A percentile compares a stretch with the other conserved stretches of the same genome.
phyloP scores from a whole-genome alignment of 768 basidiomycete species.

The Suillus luteus region DNA sequence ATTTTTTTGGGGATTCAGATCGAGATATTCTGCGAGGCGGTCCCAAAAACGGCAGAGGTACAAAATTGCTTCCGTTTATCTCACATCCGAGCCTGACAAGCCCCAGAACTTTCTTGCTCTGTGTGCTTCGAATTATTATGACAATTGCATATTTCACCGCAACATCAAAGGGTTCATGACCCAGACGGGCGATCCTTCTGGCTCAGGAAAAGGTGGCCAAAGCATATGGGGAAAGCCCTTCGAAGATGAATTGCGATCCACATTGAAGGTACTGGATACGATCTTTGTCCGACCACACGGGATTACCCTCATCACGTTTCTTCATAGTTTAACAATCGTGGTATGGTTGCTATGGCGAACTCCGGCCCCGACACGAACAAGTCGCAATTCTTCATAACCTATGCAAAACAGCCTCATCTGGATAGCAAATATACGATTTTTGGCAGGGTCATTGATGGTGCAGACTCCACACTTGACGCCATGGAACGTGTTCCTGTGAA shows the following conservation, averaged over 20 bases:
- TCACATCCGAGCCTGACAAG: slow-evolving; percentile 1
- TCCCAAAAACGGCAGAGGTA: slow-evolving; percentile 94
- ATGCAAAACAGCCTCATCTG: slow-evolving; percentile 90
- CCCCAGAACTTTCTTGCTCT: slow-evolving; percentile 91
- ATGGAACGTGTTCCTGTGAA: slow-evolving; percentile 93
- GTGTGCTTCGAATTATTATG: slow-evolving; percentile 86
- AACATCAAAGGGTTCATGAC: slow-evolving; percentile 97
- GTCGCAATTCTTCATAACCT: slow-evolving; percentile 87
- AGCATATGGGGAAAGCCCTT: slow-evolving; percentile 96
- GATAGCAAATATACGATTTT: slow-evolving; percentile 95
- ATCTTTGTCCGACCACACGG: background rate
- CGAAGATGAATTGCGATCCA: slow-evolving; percentile 89
- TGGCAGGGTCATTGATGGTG: slow-evolving; percentile 97
- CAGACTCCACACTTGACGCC: slow-evolving; percentile 90
- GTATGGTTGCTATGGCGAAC: slow-evolving; percentile 98
- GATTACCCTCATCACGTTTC: background rate
- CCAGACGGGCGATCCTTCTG: slow-evolving; percentile 88
- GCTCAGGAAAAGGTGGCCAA: slow-evolving; percentile 94
- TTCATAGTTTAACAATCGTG: slow-evolving; percentile 87
- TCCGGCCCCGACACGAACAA: slow-evolving; percentile 94
- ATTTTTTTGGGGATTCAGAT: slow-evolving; percentile 51
- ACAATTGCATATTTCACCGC: slow-evolving; percentile 85
- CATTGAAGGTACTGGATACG: slow-evolving; percentile 70
- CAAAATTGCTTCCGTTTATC: slow-evolving; percentile 6
- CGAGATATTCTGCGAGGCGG: slow-evolving; percentile 96